A percentile compares a stretch with the other conserved stretches of the same genome.
Evolutionary conservation across 2,329 filamentous ascomycete species (phyloP).

Genomic region (Fusarium tupiense): DNA sequence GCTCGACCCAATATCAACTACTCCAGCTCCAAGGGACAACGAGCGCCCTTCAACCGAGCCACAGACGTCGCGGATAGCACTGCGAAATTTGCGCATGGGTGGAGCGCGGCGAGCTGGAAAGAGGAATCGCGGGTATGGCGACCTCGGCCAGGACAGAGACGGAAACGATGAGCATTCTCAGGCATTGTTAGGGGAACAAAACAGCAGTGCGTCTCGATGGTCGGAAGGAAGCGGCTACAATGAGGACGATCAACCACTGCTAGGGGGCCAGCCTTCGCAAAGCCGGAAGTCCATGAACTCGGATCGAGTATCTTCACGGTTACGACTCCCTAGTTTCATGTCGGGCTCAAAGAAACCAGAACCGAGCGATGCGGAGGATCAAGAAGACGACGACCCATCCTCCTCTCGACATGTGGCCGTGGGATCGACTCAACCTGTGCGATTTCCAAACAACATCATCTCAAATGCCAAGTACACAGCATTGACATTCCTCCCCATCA

Average conservation of each 20-base stretch:
- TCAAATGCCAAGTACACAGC: slow-evolving; percentile 99
- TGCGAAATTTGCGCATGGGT: slow-evolving; percentile 76
- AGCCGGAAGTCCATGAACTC: slow-evolving; percentile 43
- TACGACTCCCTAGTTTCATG: slow-evolving; percentile 76
- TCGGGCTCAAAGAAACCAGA: slow-evolving; percentile 52
- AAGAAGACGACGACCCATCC: slow-evolving; percentile 69
- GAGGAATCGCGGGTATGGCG: slow-evolving; percentile 66
- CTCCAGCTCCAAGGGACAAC: slow-evolving; percentile 47
- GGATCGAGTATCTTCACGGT: slow-evolving; percentile 54
- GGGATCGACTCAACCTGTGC: slow-evolving; percentile 75
- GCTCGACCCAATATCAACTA: slow-evolving; percentile 71
- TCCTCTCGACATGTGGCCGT: slow-evolving; percentile 80
- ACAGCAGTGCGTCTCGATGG: slow-evolving; percentile 63
- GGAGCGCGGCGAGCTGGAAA: slow-evolving; percentile 67
- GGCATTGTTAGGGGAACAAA: slow-evolving; percentile 72
- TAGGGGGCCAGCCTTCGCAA: slow-evolving; percentile 56
- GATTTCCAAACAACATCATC: slow-evolving; percentile 89
- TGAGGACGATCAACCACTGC: slow-evolving; percentile 77
- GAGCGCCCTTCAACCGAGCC: slow-evolving; percentile 49
- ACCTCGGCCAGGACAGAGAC: slow-evolving; percentile 65
- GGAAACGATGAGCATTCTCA: slow-evolving; percentile 73
- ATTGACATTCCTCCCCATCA: slow-evolving; percentile 91
- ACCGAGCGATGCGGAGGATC: slow-evolving; percentile 57
- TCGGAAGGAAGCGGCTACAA: slow-evolving; percentile 70
- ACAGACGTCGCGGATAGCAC: slow-evolving; percentile 70